Conservation (phyloP, 257 asterid genomes). For the Hygrophila difformis region DNA sequence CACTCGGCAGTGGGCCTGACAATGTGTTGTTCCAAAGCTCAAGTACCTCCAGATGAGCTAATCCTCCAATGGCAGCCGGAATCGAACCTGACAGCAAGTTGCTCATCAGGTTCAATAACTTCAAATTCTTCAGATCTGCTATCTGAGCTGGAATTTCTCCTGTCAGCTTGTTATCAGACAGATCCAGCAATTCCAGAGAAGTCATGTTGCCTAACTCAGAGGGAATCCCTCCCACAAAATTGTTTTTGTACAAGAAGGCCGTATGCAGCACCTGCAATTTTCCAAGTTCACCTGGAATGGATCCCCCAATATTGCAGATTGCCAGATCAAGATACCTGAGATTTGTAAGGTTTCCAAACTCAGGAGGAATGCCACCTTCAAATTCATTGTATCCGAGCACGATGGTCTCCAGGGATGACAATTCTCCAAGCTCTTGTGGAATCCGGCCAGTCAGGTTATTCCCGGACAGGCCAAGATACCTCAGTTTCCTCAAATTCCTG, state of each 20-base stretch:
- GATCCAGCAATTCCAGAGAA: conserved; percentile 48
- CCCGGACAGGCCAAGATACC: conserved; percentile 68
- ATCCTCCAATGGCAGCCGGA: conserved; percentile 39
- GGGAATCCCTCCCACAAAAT: conserved; percentile 50
- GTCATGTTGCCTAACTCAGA: conserved; percentile 45
- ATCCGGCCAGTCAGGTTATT: conserved; percentile 62
- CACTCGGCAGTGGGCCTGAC: conserved; percentile 46
- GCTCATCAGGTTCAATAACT: conserved; percentile 71
- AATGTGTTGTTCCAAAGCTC: conserved; percentile 60
- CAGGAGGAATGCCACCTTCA: conserved; percentile 53
- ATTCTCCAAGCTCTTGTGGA: conserved; percentile 47
- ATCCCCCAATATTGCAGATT: conserved; percentile 48
- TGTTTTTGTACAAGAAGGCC: conserved; percentile 51
- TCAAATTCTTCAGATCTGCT: conserved; percentile 39
- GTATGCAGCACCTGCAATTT: conserved; percentile 43
- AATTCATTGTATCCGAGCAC: conserved; percentile 61
- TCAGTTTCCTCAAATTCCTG: conserved; percentile 39
- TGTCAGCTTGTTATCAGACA: conserved; percentile 45
- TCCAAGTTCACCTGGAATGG: conserved; percentile 54
- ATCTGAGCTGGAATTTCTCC: conserved; percentile 67
- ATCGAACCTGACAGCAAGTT: conserved; percentile 44
- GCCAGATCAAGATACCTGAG: conserved; percentile 67
- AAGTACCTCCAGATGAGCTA: conserved; percentile 43
- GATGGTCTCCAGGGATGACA: conserved; percentile 43
- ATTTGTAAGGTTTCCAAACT: conserved; percentile 49